phyloP scores from a whole-genome alignment of 306 rosid genomes.

The Inga laurina region DNA sequence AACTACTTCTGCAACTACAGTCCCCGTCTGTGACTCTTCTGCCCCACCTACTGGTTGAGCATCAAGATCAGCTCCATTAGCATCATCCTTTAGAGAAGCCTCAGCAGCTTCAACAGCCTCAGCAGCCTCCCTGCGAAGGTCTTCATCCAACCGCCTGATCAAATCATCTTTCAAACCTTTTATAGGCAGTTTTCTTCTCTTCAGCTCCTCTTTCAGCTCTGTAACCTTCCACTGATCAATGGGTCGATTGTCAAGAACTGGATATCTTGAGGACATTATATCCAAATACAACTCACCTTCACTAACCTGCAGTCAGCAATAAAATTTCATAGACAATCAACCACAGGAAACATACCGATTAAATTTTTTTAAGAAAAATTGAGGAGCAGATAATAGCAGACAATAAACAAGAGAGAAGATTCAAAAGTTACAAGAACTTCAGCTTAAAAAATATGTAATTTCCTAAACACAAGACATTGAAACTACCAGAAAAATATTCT shows the following conservation, averaged over 20 bases:
- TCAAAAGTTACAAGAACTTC: neutral
- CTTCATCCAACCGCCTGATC: conserved; percentile 78
- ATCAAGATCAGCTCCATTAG: conserved; percentile 29
- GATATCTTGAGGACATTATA: conserved; percentile 77
- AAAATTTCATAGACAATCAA: conserved; percentile 10
- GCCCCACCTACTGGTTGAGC: conserved; percentile 28
- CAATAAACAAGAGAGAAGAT: neutral
- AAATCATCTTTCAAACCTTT: conserved; percentile 94
- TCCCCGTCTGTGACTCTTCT: conserved; percentile 24
- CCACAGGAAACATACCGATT: conserved; percentile 3
- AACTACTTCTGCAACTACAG: conserved; percentile 29
- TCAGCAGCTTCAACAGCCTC: conserved; percentile 22
- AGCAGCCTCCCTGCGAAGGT: conserved; percentile 50
- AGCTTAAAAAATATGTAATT: neutral
- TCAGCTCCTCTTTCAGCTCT: conserved; percentile 88
- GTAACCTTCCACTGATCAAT: conserved; percentile 93
- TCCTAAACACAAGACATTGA: neutral
- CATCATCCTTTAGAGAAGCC: conserved; percentile 33
- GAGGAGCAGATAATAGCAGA: neutral
- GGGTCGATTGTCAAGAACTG: conserved; percentile 67
- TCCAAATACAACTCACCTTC: conserved; percentile 43
- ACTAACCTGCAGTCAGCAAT: conserved; percentile 39
- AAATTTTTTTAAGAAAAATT: neutral
- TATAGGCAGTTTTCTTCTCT: conserved; percentile 66
- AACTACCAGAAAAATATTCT: neutral